A percentile compares a stretch with the other conserved stretches of the same genome.
Evolutionary conservation across 352 stramenopile species (phyloP).

Genomic region (Globisporangium perplexum): DNA sequence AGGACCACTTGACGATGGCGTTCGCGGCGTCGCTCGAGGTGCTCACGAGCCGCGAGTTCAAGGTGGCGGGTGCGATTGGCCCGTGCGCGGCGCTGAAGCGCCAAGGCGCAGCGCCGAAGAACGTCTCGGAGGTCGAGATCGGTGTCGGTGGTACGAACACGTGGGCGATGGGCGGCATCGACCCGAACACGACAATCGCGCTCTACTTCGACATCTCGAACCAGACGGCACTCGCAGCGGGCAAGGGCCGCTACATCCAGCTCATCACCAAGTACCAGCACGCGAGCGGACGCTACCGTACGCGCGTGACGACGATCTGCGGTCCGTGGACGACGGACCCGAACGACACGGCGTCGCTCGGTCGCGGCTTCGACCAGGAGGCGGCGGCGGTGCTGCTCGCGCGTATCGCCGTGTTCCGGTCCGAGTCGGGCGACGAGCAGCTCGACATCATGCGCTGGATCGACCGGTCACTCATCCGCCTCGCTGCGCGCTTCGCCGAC

Average conservation of each 20-base stretch:
- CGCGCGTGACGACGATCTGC: constrained; percentile 97
- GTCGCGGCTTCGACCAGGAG: constrained; percentile 98
- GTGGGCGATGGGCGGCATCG: constrained; percentile 97
- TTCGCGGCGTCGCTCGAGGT: constrained; percentile 95
- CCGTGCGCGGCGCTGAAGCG: constrained; percentile 96
- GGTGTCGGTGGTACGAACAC: constrained; percentile 86
- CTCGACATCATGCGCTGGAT: constrained; percentile 89
- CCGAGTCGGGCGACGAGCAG: constrained; percentile 81
- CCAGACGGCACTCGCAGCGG: constrained; percentile 56
- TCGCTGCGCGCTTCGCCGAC: constrained; percentile 98
- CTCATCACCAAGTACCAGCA: constrained; percentile 99
- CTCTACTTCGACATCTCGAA: constrained; percentile 99
- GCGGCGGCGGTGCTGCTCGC: constrained; percentile 96
- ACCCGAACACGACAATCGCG: constrained; percentile 96
- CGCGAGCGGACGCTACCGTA: constrained; percentile 91
- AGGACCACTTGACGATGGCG: constrained; percentile 95
- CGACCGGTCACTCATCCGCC: constrained; percentile 96
- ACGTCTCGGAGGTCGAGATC: constrained; percentile 97
- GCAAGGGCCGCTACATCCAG: constrained; percentile 96
- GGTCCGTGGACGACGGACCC: constrained; percentile 93
- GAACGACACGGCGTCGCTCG: constrained; percentile 91
- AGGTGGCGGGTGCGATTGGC: constrained; percentile 97
- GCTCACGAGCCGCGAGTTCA: constrained; percentile 97
- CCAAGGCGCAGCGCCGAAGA: constrained; percentile 80
- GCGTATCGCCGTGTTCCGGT: constrained; percentile 82